Evolutionary conservation across 345 rosid species (phyloP).

Genomic region (Sonneratia alba): DNA sequence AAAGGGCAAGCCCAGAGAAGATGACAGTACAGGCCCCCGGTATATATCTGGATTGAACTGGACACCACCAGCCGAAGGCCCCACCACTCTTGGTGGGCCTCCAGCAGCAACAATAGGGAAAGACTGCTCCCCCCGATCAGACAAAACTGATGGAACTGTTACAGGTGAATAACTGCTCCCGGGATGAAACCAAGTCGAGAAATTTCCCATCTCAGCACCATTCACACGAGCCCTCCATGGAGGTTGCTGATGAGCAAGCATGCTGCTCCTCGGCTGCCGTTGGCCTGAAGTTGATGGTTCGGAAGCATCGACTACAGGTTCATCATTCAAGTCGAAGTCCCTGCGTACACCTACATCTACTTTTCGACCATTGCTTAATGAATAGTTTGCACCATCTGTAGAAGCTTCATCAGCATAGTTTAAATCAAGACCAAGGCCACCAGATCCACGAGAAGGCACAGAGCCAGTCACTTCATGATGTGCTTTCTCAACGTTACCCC

Average conservation of each 20-base stretch:
- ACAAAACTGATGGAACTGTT: conserved; percentile 41
- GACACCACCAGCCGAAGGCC: conserved; percentile 34
- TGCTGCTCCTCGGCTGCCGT: conserved; percentile 28
- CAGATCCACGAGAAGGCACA: conserved; percentile 30
- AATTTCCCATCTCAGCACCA: conserved; percentile 39
- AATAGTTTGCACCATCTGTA: conserved; percentile 20
- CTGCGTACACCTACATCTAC: conserved; percentile 31
- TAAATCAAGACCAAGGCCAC: conserved; percentile 83
- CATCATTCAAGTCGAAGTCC: conserved; percentile 89
- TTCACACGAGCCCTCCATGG: conserved; percentile 38
- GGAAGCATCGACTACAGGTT: conserved; percentile 51
- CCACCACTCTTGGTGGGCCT: conserved; percentile 55
- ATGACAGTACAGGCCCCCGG: conserved; percentile 57
- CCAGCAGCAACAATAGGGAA: conserved; percentile 44
- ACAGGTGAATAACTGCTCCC: conserved; percentile 47
- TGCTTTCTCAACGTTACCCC: conserved; percentile 20
- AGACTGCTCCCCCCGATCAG: conserved; percentile 61
- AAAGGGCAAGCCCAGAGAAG: conserved; percentile 70
- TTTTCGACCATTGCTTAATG: conserved; percentile 23
- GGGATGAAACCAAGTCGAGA: conserved; percentile 61
- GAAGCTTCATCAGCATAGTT: conserved; percentile 57
- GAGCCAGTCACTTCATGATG: conserved; percentile 21
- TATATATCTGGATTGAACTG: conserved; percentile 53
- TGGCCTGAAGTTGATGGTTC: conserved; percentile 44
- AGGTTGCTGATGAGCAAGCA: conserved; percentile 36